Base-by-base conservation (phyloP, 176 grass and related monocot genomes). In the Eleusine coracana region DNA sequence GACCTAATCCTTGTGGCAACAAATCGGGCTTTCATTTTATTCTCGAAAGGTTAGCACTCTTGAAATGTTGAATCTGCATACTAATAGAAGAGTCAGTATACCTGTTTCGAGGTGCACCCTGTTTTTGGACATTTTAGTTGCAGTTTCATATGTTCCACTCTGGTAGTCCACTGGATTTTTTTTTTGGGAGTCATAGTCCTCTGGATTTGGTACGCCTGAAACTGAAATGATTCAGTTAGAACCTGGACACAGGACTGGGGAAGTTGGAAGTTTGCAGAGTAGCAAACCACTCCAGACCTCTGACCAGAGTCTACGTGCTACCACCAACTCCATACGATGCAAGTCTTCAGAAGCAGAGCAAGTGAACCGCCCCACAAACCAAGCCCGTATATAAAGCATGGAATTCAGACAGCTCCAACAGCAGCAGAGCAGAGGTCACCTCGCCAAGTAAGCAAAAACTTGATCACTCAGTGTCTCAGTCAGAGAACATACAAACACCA, bases 311-410 rank as follows among this genome's bases (percentile, higher is more conserved):
- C 61, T n/a, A 40, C 6, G 18, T 36, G 29, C 64, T 31, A 27
- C 7, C 63, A 84, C 41, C 82, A 44, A 45, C 76, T 80, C 87
- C 81, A 87, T 87, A 59, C 76, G 9, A 62, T 54, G 70, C 70
- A 74, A 68, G 50, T 77, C 18, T 73, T 74, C 25, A 0, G 13
- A 68, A 20, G 18, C 65, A 80, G 65, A 73, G 64, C 84, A 80
- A 68, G 44, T 23, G 73, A 91, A 86, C 88, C 41, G 88, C 86
- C 83, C 79, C 88, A 88, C 82, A 70, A 51, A 67, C 84, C 27
- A 2, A 25, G 15, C 16, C 25, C 80, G 80, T 84, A 84, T 50
- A 75, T 60, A 44, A 25, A 76, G 20, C 34, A 20, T 52, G n/a
- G 46, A 70, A 63, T 69, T 52, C 42, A 25, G 77, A 40, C 36